Percentiles rank a stretch among this genome's conserved stretches.
These are phyloP conservation scores for Coniophora puteana DNA, from an alignment of 1,284 basidiomycete genomes.

Conservation along the genomic window DNA sequence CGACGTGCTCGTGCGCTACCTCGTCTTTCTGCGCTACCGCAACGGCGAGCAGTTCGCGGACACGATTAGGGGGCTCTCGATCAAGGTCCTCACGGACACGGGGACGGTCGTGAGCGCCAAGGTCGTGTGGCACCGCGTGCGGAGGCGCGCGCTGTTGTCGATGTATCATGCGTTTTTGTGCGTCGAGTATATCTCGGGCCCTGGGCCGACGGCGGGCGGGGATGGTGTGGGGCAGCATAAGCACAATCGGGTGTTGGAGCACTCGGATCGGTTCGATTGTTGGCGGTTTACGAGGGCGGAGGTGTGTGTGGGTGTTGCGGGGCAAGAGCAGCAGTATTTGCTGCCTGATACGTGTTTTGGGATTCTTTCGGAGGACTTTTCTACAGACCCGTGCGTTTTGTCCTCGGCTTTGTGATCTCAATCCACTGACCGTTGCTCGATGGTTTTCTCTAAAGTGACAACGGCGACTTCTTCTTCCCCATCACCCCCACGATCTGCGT, in stretches of 20 bases:
- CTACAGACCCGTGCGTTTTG: slow-evolving; percentile 19
- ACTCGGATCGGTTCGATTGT: slow-evolving; percentile 20
- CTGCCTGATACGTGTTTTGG: slow-evolving; percentile 33
- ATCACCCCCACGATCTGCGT: slow-evolving; percentile 46
- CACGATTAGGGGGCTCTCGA: slow-evolving; percentile 22
- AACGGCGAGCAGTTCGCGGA: slow-evolving; percentile 44
- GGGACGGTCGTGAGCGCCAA: slow-evolving; percentile 18
- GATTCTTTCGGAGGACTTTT: slow-evolving; percentile 30
- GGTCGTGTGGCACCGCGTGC: slow-evolving; percentile 25
- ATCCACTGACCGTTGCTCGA: not conserved
- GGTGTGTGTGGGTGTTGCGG: slow-evolving; percentile 30
- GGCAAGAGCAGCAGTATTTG: slow-evolving; percentile 32
- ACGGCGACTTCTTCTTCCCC: slow-evolving; percentile 49
- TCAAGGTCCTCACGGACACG: slow-evolving; percentile 14
- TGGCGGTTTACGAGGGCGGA: slow-evolving; percentile 29
- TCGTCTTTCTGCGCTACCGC: slow-evolving; percentile 51
- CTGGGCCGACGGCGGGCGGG: slow-evolving; percentile 1
- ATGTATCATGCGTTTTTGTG: slow-evolving; percentile 26
- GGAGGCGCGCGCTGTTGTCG: slow-evolving; percentile 22
- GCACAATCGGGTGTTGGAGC: no score
- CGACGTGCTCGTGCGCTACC: slow-evolving; percentile 41
- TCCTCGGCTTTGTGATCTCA: not conserved
- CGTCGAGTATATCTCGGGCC: no score
- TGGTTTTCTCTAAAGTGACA: slow-evolving; percentile 12
- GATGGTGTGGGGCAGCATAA: no score